Evolutionary conservation across 2,329 filamentous ascomycete species (phyloP), one percentile per base, ranked within the genome.

Genomic region (Onygenales sp.): DNA sequence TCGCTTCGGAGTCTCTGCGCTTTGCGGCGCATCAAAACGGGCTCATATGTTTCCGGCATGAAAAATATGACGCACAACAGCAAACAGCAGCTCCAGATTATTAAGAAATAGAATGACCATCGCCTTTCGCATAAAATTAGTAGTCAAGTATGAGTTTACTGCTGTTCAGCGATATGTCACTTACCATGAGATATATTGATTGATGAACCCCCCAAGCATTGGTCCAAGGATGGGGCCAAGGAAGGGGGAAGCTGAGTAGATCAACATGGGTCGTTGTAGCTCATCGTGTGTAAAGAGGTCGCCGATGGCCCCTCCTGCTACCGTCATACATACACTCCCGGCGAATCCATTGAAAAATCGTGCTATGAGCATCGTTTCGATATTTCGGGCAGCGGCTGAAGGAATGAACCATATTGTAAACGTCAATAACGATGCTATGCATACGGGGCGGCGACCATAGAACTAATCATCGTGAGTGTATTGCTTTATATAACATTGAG

Each of bases 1-100:
- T 85, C 80, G 62, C 81, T 78, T 43, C 89, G 81, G 36, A 87
- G 65, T 51, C 73, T 73, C 51, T 73, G 74, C 2, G 88, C 88
- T 65, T 91, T 91, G 47, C 78, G 75, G 36, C 83, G 78, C 42
- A 93, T 75, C 44, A 89, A 69, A 14, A 91, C 80, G 2, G 83
- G 83, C 58, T 85, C 85, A 67, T 89, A 93, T 4, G 88, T 93
- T 72, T 94, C 88, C 7, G 88, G 88, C 5, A 92, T 86, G 44
- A 88, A 74, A 35, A 87, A 65, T 17, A 82, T 66, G 53, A 93
- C 83, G 55, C 79, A 70, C 4, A 76, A 62, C 54, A 86, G 73
- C 63, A 87, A 71, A 7, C 74, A 67, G 32, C 75, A 78, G 5
- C 81, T 77, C 86, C 86, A 91, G 53, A 93, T 90, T 52, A 91